Conservation (phyloP, 1,284 basidiomycete genomes). For the Malassezia equina region DNA sequence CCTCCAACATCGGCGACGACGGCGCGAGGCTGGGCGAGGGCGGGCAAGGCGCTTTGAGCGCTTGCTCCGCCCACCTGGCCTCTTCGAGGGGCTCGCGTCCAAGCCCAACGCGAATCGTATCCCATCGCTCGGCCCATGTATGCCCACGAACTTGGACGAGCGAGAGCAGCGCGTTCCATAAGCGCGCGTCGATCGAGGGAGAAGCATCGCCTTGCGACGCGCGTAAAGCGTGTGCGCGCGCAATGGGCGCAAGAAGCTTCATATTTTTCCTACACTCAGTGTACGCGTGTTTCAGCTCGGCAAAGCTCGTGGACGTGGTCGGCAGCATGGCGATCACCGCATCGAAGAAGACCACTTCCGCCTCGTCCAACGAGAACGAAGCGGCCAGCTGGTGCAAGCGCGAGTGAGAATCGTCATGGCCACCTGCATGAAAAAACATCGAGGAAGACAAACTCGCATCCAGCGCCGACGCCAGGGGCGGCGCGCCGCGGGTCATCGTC, state of each 20-base stretch:
- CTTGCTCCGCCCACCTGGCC: too few species aligned
- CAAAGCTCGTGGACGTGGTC: constrained; percentile 29
- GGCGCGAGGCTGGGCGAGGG: not conserved
- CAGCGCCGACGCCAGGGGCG: not conserved
- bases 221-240: not conserved
- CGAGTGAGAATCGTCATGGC: not conserved
- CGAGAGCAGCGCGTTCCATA: constrained; percentile 41
- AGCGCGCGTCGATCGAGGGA: constrained; percentile 21
- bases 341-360: constrained; percentile 38
- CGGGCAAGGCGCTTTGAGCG: not conserved
- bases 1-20: not conserved
- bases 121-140: constrained; percentile 42
- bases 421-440: constrained; percentile 10
- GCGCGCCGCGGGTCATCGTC: not conserved
- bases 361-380: constrained; percentile 19
- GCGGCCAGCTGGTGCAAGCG: constrained; percentile 13
- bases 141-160: constrained; percentile 37
- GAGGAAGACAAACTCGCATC: too few species aligned
- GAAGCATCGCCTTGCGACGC: constrained; percentile 9
- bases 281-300: constrained; percentile 35
- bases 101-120: constrained; percentile 32
- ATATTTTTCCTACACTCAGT: constrained; percentile 17
- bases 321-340: constrained; percentile 24
- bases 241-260: not conserved
- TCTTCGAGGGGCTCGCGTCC: constrained; percentile 30